These are phyloP conservation scores for Flaveria bidentis DNA, from an alignment of 129 eudicot species.

Conservation along the genomic window DNA sequence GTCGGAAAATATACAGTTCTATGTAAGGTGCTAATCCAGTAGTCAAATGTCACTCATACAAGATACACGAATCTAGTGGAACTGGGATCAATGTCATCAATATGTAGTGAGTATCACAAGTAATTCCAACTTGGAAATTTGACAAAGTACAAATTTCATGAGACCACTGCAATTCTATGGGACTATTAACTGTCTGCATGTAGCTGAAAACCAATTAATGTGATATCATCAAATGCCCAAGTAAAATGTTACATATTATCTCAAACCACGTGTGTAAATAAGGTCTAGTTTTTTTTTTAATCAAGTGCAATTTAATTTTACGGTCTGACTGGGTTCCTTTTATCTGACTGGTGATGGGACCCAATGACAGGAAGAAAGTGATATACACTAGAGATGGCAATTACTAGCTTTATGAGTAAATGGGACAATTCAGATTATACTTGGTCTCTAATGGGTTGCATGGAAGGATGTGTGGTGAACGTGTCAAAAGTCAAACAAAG, in stretches of 20 bases:
- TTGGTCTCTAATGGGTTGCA: neutral
- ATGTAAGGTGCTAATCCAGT: neutral
- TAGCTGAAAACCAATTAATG: too few species aligned
- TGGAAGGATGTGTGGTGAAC: too few species aligned
- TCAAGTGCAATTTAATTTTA: neutral
- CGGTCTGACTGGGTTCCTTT: neutral
- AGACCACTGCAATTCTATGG: too few species aligned
- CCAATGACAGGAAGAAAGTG: too few species aligned
- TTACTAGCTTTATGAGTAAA: too few species aligned
- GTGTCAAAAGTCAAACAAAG: too few species aligned
- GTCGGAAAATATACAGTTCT: neutral
- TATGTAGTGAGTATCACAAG: neutral
- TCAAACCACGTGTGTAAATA: neutral
- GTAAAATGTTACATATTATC: neutral
- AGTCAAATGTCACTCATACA: neutral
- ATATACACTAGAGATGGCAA: too few species aligned
- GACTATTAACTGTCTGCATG: too few species aligned
- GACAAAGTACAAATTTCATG: too few species aligned
- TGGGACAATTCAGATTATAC: too few species aligned
- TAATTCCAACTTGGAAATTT: conserved; percentile 2
- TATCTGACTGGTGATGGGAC: neutral
- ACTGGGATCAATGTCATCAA: neutral
- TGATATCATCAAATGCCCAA: neutral
- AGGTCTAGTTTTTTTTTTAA: neutral
- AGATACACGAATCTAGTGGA: neutral